Evolutionary conservation across 2,329 filamentous ascomycete species (phyloP).

Genomic region (Polytolypa hystricis): DNA sequence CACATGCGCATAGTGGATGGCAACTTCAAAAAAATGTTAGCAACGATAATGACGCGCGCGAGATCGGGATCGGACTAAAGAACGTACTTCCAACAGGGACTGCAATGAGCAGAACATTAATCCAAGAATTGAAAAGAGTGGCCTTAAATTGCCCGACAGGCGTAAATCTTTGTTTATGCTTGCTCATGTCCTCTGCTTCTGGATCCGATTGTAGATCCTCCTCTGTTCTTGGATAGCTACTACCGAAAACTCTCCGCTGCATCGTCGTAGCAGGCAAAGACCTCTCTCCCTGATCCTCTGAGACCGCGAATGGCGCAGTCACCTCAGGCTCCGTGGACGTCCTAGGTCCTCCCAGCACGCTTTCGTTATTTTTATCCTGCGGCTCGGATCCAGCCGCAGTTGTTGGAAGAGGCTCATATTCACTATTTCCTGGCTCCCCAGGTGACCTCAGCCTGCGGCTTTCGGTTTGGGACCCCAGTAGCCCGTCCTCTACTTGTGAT

Average conservation of each 20-base stretch:
- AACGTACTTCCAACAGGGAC: constrained; percentile 58
- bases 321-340: not conserved
- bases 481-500: constrained; percentile 18
- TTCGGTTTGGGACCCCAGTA: constrained; percentile 15
- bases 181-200: constrained; percentile 5
- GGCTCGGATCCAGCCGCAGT: not conserved
- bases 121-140: constrained; percentile 71
- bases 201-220: constrained; percentile 1
- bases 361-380: not conserved
- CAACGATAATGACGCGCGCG: not conserved
- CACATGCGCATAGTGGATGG: constrained; percentile 53
- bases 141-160: constrained; percentile 41
- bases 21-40: constrained; percentile 36
- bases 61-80: not conserved
- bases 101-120: constrained; percentile 69
- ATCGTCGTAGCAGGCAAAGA: too few species aligned
- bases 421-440: not conserved
- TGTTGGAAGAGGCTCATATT: constrained; percentile 6
- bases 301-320: not conserved
- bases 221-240: constrained; percentile 7
- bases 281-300: too few species aligned
- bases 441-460: too few species aligned
- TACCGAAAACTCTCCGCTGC: constrained; percentile 9
- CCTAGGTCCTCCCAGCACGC: not conserved
- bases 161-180: constrained; percentile 25